Base-by-base conservation (phyloP, 805 yeast genomes). In the Nakazawaea ishiwadae region DNA sequence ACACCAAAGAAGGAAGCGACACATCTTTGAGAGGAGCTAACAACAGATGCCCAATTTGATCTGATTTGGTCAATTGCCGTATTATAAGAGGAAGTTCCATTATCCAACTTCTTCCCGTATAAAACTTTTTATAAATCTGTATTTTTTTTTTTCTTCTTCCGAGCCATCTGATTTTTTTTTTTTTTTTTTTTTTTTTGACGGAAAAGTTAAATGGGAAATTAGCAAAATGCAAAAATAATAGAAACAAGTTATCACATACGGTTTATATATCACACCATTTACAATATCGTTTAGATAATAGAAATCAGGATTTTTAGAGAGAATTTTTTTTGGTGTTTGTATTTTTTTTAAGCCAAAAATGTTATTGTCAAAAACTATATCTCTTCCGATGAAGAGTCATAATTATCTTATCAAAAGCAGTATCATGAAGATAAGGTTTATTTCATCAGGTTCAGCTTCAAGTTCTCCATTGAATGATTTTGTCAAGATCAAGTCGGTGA, bases 401-500 rank as follows among this genome's bases (percentile, higher is more conserved):
- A n/a, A n/a, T n/a, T n/a, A n/a, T n/a, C n/a, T n/a, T n/a, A n/a
- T n/a, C n/a, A n/a, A n/a, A n/a, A n/a, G n/a, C n/a, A n/a, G n/a
- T n/a, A n/a, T n/a, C n/a, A n/a, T n/a, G n/a, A n/a, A n/a, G n/a
- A n/a, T n/a, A n/a, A n/a, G n/a, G n/a, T n/a, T n/a, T n/a, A n/a
- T n/a, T n/a, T n/a, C n/a, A n/a, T n/a, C n/a, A n/a, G 44, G 39
- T 6, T 30, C 36, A 9, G 37, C 35, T 14, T 27, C 34, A 11
- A 15, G 35, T 5, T 36, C 40, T 5, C 44, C 44, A 11, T 32
- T 35, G 16, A 42, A 36, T 15, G 32, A 37, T 23, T 36, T 24
- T 20, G 44, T 42, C 38, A 42, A 42, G 30, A 37, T 42, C n/a
- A 28, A 27, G 14, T 29, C 45, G 14, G 45, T 42, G 3, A 14